Evolutionary conservation across 2,329 filamentous ascomycete species (phyloP), one percentile per base, ranked within the genome.

Genomic region (Cladosporium halotolerans): DNA sequence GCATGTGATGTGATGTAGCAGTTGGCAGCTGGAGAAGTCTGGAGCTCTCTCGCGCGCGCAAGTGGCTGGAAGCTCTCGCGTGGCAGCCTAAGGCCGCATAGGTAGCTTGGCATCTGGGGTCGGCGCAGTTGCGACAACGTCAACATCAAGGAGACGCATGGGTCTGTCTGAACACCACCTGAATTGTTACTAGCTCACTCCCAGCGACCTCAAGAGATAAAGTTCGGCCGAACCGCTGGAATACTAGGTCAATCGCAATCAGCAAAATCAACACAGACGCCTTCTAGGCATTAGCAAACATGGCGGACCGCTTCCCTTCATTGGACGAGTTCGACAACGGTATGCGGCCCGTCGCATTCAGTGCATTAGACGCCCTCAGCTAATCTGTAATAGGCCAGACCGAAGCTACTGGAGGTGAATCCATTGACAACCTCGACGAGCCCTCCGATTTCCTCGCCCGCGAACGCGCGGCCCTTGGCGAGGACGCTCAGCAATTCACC

Each of bases 401-500:
- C 53, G 81, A 75, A 82, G 61, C 77, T 79, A 68, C 79, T 77
- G 72, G 77, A 76, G 66, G 73, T 52, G 64, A 68, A 46, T 65
- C 67, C 56, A 70, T 76, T 55, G 71, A 76, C 56, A 70, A 73
- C 53, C 71, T 82, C 36, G 76, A 79, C 58, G 84, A 85, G 32
- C 78, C 81, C 58, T 84, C 89, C 66, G 89, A 96, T 72, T 97
- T 99, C 71, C 82, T 97, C 45, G 84, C 88, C 58, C 88, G 92
- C 62, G 93, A 99, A 76, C 89, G 90, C 67, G 93, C 90, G 57
- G 73, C 86, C 14, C 83, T 99, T 7, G 93, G 93, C 60, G 93
- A 96, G 59, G 93, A 97, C 71, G 93, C 93, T 56, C 82, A 90
- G 64, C 88, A 91, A 75, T 99, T 99, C 71, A 79, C 86, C 58